These are phyloP conservation scores for Didymosphaeria variabile DNA, from an alignment of 2,329 filamentous ascomycete genomes.

Conservation along the genomic window DNA sequence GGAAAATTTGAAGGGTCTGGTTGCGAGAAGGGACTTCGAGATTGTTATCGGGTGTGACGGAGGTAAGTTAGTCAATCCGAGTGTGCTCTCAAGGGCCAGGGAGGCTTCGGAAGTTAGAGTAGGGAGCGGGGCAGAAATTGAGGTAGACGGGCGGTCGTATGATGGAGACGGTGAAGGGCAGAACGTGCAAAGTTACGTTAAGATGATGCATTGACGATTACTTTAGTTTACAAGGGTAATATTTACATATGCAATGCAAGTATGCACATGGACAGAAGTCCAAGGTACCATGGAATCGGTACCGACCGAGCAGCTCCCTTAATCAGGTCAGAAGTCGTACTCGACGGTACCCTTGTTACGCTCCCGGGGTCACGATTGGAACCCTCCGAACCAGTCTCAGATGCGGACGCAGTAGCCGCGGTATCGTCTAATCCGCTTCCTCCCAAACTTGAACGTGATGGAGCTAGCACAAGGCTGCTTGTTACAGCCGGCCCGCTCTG, in stretches of 20 bases:
- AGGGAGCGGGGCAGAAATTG: slow-evolving; percentile 17
- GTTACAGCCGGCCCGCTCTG: background rate
- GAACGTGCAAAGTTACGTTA: slow-evolving; percentile 11
- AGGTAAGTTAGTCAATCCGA: slow-evolving; percentile 17
- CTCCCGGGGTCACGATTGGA: background rate
- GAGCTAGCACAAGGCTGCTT: background rate
- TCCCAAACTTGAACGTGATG: background rate
- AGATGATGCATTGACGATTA: background rate
- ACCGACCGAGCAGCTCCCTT: background rate
- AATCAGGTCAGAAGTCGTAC: too few relatives aligned
- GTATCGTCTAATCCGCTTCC: background rate
- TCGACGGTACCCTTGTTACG: background rate
- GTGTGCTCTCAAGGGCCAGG: slow-evolving; percentile 19
- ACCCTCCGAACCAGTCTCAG: background rate
- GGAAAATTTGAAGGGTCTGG: slow-evolving; percentile 27
- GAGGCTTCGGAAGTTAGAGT: slow-evolving; percentile 30
- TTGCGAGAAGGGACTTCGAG: slow-evolving; percentile 27
- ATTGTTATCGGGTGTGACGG: slow-evolving; percentile 28
- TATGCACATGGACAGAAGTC: background rate
- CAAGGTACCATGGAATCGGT: background rate
- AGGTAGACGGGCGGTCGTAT: slow-evolving; percentile 16
- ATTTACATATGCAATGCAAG: background rate
- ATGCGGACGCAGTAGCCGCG: background rate
- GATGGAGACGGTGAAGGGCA: slow-evolving; percentile 9
- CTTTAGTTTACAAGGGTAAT: background rate